Evolutionary conservation across 2,329 filamentous ascomycete species (phyloP), one percentile per base, ranked within the genome.

Genomic region (Trematosphaeria pertusa): DNA sequence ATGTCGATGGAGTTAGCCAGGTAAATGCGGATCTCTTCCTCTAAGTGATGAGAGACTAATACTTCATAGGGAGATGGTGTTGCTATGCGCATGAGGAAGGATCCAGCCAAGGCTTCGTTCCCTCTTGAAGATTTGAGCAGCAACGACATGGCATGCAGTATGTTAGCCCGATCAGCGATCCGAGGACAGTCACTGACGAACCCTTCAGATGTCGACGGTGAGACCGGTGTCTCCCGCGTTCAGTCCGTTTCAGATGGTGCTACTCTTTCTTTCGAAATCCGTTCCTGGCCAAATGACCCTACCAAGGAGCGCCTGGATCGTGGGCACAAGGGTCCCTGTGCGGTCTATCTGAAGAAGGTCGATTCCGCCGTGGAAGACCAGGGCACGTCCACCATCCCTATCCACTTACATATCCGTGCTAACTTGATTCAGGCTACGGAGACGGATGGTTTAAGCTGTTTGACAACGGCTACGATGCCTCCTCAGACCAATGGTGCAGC

Each of bases 381-480:
- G 18, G 74, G 65, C 56, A 73, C 31, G 54, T 33, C 12, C 15
- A 3, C 12, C n/a, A n/a, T n/a, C 28, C 9, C 15, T 5, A n/a
- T 15, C 11, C 37, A 20, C 10, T 7, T 18, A 7, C 17, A 15
- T 19, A 19, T 3, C 18, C 44, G 9, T 14, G 37, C 49, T 57
- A 42, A 58, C 38, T 21, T n/a, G 4, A 9, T 31, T 12, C 18
- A 62, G 65, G 41, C 37, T 51, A 78, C 18, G 87, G 87, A 4
- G 73, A 77, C 39, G 87, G 87, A 30, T 92, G 88, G 88, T 88
- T 91, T 79, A 91, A 91, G 78, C 82, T 91, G 64, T 89, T 81
- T 77, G 81, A 88, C 47, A 79, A 86, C 40, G 86, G 85, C 35
- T 89, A 87, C 70, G 78, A 88, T 58, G 65, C 73, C 4, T 57